A percentile compares a stretch with the other conserved stretches of the same genome.
Evolutionary conservation across 2,329 filamentous ascomycete species (phyloP).

Genomic region (Camillea tinctor): DNA sequence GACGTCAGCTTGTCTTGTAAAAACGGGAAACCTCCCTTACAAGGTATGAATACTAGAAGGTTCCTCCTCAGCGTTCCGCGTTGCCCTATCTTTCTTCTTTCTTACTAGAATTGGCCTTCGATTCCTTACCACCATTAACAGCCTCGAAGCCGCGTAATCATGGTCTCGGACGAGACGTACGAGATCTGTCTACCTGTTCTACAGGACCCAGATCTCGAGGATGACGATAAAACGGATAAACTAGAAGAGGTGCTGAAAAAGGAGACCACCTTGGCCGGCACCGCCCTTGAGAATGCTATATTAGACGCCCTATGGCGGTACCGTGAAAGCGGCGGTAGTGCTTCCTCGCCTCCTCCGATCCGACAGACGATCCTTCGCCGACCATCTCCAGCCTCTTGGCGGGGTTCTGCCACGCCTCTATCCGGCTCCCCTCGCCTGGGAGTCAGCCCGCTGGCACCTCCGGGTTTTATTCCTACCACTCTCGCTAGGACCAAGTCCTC

Average conservation of each 20-base stretch:
- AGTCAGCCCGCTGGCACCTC: constrained; percentile 79
- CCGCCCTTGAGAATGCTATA: constrained; percentile 82
- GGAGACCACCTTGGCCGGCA: constrained; percentile 72
- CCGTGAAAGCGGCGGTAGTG: constrained; percentile 62
- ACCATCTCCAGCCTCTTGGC: constrained; percentile 92
- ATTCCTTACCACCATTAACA: constrained; percentile 7
- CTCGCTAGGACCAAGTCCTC: constrained; percentile 77
- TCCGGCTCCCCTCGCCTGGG: constrained; percentile 79
- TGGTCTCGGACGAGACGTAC: constrained; percentile 92
- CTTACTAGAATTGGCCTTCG: constrained; percentile 5
- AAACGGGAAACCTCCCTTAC: constrained; percentile 14
- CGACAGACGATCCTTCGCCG: constrained; percentile 88
- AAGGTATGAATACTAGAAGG: constrained; percentile 18
- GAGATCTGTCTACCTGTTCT: constrained; percentile 88
- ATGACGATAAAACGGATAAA: constrained; percentile 93
- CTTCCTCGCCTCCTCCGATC: constrained; percentile 77
- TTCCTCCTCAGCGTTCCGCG: constrained; percentile 2
- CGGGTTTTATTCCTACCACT: constrained; percentile 76
- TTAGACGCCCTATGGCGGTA: constrained; percentile 89
- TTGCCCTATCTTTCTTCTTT: constrained; percentile 6
- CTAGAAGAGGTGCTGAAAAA: constrained; percentile 82
- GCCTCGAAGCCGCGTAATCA: constrained; percentile 43
- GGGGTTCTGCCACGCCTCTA: constrained; percentile 75
- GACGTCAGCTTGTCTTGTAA: constrained; percentile 13
- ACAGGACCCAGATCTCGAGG: constrained; percentile 77